Conservation (phyloP, 805 yeast genomes). For the Cyberlindnera americana region DNA sequence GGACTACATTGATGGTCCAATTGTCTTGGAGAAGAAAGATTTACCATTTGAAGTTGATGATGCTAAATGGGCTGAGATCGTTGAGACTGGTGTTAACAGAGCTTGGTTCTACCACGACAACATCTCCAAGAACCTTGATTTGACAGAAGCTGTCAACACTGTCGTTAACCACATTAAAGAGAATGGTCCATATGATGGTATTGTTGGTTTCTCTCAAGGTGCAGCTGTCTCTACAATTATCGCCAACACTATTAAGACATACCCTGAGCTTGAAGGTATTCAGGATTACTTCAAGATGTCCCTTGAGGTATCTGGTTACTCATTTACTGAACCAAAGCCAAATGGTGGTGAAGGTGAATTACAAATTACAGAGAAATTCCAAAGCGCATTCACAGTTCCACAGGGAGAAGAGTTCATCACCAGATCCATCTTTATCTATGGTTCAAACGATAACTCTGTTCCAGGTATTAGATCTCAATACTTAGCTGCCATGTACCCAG, state of each 20-base stretch:
- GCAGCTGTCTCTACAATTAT: conserved; percentile 80
- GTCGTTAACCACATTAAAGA: conserved; percentile 49
- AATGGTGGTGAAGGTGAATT: conserved; percentile 32
- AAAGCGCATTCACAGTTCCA: conserved; percentile 30
- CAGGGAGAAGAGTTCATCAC: conserved; percentile 30
- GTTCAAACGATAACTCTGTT: conserved; percentile 85
- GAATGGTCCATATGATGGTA: conserved; percentile 83
- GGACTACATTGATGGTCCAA: conserved; percentile 78
- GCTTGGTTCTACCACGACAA: conserved; percentile 78
- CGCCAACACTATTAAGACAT: conserved; percentile 45
- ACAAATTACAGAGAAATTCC: conserved; percentile 35
- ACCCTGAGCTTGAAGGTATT: conserved; percentile 24
- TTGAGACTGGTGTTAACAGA: conserved; percentile 42
- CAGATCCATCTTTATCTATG: conserved; percentile 70
- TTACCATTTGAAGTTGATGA: conserved; percentile 66
- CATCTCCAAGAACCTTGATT: conserved; percentile 42
- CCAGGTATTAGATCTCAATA: conserved; percentile 64
- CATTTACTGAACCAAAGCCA: conserved; percentile 39
- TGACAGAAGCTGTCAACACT: conserved; percentile 48
- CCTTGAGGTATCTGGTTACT: conserved; percentile 68
- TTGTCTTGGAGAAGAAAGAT: conserved; percentile 59
- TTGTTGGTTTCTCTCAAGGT: conserved; percentile 93
- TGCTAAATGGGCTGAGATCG: conserved; percentile 45
- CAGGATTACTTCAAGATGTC: conserved; percentile 57
- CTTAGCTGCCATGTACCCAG: conserved; percentile 53